Evolutionary conservation across 2,329 filamentous ascomycete genomes (phyloP), one percentile per base, ranked within the genome.

Genomic region (Venturia oleaginea): DNA sequence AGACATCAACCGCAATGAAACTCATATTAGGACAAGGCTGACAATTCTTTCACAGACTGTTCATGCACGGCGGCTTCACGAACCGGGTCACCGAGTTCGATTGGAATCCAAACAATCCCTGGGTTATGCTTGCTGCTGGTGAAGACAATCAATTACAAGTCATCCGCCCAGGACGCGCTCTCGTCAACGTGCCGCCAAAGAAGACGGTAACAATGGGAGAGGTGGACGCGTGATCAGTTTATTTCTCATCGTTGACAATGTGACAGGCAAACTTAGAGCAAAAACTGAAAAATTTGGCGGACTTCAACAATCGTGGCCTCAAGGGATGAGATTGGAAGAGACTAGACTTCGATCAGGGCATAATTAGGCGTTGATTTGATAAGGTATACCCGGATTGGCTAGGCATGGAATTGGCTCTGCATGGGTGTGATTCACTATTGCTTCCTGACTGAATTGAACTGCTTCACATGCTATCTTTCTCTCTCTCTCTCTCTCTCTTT

Each of bases 21-120:
- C 64, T 65, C 19, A 15, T 17, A 24, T 7, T 17, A 3, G 19
- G 37, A 32, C 37, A 37, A 37, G 27, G 54, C 24, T 66, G 64
- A 32, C 69, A 72, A 66, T 70, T 37, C 15, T 51, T 27, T 11
- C 13, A 1, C 67, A 92, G 90, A 59, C 80, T 99, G 1, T 99
- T 99, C 78, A 97, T 99, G 92, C 94, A 99, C 72, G 94, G 94
- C 67, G 94, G 94, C 38, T 95, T 99, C 79, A 99, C 94, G 13
- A 97, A 97, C 77, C 89, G 95, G 69, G 86, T 99, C 67, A 92
- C 91, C 42, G 95, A 99, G 76, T 99, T 99, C 73, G 93, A 89
- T 77, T 99, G 93, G 93, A 99, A 99, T 76, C 86, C 86, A 69
- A 96, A 96, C 74, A 92, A 97, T 71, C 92, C 93, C 4, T 99